These are phyloP conservation scores for Colletotrichum simmondsii DNA, from an alignment of 2,329 filamentous ascomycete genomes.

Conservation along the genomic window DNA sequence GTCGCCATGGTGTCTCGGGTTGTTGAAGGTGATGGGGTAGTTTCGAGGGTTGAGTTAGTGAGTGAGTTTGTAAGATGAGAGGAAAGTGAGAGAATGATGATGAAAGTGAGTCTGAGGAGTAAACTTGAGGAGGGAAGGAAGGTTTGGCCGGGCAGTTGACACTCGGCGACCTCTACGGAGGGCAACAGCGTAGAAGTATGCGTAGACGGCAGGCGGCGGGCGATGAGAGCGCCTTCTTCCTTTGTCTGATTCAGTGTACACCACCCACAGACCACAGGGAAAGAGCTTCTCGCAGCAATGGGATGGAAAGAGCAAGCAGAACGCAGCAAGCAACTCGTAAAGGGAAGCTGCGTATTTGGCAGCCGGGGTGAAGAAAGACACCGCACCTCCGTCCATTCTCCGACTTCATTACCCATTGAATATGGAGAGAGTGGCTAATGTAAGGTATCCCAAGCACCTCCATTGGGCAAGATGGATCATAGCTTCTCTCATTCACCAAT, in stretches of 20 bases:
- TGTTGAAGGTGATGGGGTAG: not conserved
- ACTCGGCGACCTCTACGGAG: not conserved
- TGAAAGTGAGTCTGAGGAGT: not conserved
- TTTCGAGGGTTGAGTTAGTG: not conserved
- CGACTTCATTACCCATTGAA: too few species aligned
- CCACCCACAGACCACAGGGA: not conserved
- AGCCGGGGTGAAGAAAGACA: not conserved
- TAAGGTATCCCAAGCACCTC: not conserved
- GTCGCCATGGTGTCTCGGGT: slow-evolving; percentile 19
- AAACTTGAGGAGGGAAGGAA: not conserved
- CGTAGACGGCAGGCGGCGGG: not conserved
- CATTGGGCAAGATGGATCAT: not conserved
- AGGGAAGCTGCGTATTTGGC: not conserved
- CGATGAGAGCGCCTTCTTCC: not conserved
- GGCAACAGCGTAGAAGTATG: slow-evolving; percentile 1
- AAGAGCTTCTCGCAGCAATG: not conserved
- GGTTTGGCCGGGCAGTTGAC: not conserved
- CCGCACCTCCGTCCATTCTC: not conserved
- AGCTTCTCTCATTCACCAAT: not conserved
- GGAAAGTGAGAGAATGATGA: not conserved
- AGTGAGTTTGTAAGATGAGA: not conserved
- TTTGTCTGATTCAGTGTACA: not conserved
- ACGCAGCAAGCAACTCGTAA: not conserved
- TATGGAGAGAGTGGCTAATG: not conserved
- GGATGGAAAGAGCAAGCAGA: not conserved